phyloP scores from a whole-genome alignment of 306 rosid genomes.

The Hippophae gyantsensis region DNA sequence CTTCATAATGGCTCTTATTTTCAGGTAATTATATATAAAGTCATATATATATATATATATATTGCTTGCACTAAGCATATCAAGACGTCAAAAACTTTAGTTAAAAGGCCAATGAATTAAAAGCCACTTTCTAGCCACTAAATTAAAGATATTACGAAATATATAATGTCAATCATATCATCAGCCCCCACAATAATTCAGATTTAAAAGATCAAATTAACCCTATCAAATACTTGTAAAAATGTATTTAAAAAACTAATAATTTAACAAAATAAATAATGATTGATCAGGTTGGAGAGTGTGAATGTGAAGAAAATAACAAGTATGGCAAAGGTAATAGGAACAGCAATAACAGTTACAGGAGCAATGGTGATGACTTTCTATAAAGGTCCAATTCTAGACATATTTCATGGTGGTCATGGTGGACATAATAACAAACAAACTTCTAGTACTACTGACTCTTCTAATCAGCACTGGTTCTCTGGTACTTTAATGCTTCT shows the following conservation, averaged over 20 bases:
- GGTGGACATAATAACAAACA: conserved; percentile 26
- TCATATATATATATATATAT: neutral
- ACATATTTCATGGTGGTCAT: conserved; percentile 23
- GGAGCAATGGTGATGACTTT: conserved; percentile 99
- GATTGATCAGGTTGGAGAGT: conserved; percentile 56
- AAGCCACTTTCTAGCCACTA: too few species aligned
- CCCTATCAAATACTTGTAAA: too few species aligned
- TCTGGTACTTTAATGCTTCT: conserved; percentile 61
- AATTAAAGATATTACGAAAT: too few species aligned
- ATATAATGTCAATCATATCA: too few species aligned
- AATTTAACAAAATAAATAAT: too few species aligned
- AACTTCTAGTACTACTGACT: conserved; percentile 7
- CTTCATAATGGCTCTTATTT: conserved; percentile 76
- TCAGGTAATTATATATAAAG: conserved; percentile 40
- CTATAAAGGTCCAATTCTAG: conserved; percentile 78
- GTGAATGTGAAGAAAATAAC: conserved; percentile 54
- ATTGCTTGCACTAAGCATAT: too few species aligned
- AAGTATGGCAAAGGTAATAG: conserved; percentile 74
- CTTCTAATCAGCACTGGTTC: conserved; percentile 58
- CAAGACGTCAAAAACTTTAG: too few species aligned
- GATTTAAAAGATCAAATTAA: too few species aligned
- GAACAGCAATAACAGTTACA: conserved; percentile 63
- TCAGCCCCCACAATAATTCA: too few species aligned
- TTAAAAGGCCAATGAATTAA: too few species aligned
- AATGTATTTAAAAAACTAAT: too few species aligned